Base-by-base conservation (phyloP, 805 yeast genomes). In the Wickerhamiella lipophila region DNA sequence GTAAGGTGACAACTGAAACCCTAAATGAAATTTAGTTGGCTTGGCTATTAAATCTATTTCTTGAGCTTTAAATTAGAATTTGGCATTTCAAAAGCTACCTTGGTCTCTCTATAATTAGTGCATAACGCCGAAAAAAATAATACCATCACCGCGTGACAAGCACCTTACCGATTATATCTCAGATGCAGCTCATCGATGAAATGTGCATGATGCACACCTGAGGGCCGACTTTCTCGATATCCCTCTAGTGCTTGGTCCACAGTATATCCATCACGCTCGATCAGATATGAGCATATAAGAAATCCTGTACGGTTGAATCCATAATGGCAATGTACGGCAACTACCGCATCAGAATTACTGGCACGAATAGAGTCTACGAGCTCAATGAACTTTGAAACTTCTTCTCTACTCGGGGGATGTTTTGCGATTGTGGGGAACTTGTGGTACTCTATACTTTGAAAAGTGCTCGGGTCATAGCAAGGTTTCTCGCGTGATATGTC, bases 241-340 rank as follows among this genome's bases (percentile, higher is more conserved):
- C 78, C 78, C 11, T 68, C 73, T 13, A 82, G 69, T 0, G 89
- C 83, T 42, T 78, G 83, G 32, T 67, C 66, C 2, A 81, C 83
- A 3, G 70, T 58, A 75, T 81, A 75, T 0, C 77, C 77, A 27
- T 75, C 61, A 46, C 65, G 66, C 57, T 80, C 85, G 21, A 83
- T 70, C 57, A 82, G 65, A 59, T 78, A 83, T 57, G 83, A 75
- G 58, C 84, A 78, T 16, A 82, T 75, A 46, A 83, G 68, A 56
- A 76, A 82, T 2, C 92, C 89, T 0, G 89, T 82, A 50, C 89
- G 67, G 60, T 82, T 82, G 64, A 81, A 83, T 5, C 89, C 92
- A 59, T 82, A 82, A 60, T 82, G 92, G 59, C 92, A 82, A 61
- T 83, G 92, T 6, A 83, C 81, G 0, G 74, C 85, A 6, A 80